Percentiles rank a stretch among this genome's conserved stretches.
Conservation (phyloP, 257 asterid genomes). For the Capsicum rhomboideum region DNA sequence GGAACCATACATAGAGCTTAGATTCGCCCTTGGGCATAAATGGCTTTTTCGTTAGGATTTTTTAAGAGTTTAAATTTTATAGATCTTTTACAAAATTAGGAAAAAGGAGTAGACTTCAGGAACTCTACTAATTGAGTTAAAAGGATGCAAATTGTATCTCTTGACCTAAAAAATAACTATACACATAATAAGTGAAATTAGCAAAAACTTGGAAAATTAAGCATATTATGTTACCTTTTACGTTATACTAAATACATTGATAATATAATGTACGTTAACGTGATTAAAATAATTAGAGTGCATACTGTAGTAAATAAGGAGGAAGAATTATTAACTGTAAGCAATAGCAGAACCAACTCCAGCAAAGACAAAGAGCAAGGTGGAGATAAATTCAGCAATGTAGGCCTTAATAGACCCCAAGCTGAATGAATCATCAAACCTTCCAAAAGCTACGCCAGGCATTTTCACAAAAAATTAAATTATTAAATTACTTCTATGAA, state of each 20-base stretch:
- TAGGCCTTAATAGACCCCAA: conserved; percentile 41
- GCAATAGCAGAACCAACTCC: conserved; percentile 64
- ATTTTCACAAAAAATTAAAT: conserved; percentile 5
- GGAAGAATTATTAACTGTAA: conserved; percentile 21
- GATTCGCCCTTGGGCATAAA: too few species aligned
- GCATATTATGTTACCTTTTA: too few species aligned
- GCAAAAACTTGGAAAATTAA: neutral
- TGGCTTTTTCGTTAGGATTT: too few species aligned
- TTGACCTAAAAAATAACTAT: neutral
- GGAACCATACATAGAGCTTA: too few species aligned
- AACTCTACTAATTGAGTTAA: too few species aligned
- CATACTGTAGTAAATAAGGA: neutral
- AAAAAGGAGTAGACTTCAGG: too few species aligned
- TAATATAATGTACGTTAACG: too few species aligned
- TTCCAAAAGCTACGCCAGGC: conserved; percentile 46
- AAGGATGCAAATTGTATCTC: too few species aligned
- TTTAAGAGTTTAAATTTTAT: too few species aligned
- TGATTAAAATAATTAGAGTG: too few species aligned
- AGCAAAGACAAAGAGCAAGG: conserved; percentile 45
- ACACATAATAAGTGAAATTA: neutral
- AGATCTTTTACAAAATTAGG: too few species aligned
- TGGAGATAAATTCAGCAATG: conserved; percentile 54
- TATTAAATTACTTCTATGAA: neutral
- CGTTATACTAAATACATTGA: too few species aligned
- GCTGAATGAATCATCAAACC: conserved; percentile 34